Conservation (phyloP, 2,329 filamentous ascomycete species). For the Apiospora sp. region DNA sequence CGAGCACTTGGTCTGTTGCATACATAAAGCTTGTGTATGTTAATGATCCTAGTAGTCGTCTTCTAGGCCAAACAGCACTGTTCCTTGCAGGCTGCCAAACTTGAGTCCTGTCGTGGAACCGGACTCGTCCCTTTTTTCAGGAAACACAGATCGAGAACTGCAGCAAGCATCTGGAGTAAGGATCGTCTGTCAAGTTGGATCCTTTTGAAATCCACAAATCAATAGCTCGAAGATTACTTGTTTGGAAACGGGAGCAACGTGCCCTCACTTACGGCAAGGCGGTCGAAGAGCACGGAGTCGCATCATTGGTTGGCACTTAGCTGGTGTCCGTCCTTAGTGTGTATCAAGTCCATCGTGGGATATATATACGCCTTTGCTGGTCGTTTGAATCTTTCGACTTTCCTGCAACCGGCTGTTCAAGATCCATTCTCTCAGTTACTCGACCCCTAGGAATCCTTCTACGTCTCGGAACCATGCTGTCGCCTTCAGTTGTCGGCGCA, state of each 20-base stretch:
- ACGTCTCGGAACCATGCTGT: neutral
- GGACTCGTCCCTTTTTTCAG: neutral
- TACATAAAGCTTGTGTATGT: neutral
- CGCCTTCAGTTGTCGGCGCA: neutral
- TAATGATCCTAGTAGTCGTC: neutral
- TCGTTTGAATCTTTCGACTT: neutral
- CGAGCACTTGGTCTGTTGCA: slow-evolving; percentile 9
- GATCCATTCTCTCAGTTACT: neutral
- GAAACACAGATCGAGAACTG: neutral
- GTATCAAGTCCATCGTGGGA: neutral
- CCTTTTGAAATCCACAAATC: neutral
- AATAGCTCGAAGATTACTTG: neutral
- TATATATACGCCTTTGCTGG: slow-evolving; percentile 12
- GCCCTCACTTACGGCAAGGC: neutral
- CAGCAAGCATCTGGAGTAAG: neutral
- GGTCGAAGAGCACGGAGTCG: neutral
- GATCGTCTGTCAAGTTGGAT: neutral
- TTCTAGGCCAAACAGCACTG: neutral
- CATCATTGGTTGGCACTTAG: neutral
- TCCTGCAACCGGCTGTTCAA: neutral
- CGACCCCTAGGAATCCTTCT: neutral
- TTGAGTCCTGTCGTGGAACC: slow-evolving; percentile 14
- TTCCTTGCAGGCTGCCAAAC: slow-evolving; percentile 4
- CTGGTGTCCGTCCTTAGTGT: neutral
- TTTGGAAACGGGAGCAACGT: neutral